Evolutionary conservation across 768 basidiomycete genomes (phyloP).

Genomic region (Auricularia auricula-judae): DNA sequence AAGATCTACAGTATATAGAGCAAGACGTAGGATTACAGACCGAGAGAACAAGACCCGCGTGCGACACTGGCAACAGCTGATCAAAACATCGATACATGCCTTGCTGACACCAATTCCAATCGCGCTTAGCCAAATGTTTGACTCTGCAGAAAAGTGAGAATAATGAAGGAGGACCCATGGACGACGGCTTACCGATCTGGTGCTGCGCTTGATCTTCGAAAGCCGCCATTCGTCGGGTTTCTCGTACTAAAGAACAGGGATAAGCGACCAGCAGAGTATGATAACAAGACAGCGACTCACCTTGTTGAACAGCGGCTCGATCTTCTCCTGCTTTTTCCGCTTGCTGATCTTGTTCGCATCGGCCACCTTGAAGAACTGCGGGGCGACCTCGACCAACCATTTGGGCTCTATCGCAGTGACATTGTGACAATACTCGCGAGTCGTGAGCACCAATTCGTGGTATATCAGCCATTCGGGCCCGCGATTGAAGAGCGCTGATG

Average conservation of each 20-base stretch:
- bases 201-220: slow-evolving; percentile 85
- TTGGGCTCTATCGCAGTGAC: slow-evolving; percentile 96
- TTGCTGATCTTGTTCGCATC: slow-evolving; percentile 97
- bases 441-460: slow-evolving; percentile 91
- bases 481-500: slow-evolving; percentile 92
- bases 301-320: slow-evolving; percentile 91
- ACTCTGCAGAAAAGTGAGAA: slow-evolving; percentile 34
- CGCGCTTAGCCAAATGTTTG: slow-evolving; percentile 73
- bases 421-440: slow-evolving; percentile 88
- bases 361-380: slow-evolving; percentile 97
- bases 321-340: slow-evolving; percentile 92
- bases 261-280: slow-evolving; percentile 3
- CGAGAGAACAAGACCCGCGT: too few species aligned
- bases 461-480: slow-evolving; percentile 95
- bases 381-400: slow-evolving; percentile 96
- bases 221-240: slow-evolving; percentile 91
- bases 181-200: slow-evolving; percentile 50
- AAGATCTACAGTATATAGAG: too few species aligned
- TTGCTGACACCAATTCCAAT: too few species aligned
- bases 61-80: too few species aligned
- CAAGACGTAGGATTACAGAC: too few species aligned
- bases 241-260: slow-evolving; percentile 42
- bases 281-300: slow-evolving; percentile 15
- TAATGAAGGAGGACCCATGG: not conserved
- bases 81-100: too few species aligned